phyloP scores from a whole-genome alignment of 2,329 filamentous ascomycete genomes.

The Fusarium nygamai region DNA sequence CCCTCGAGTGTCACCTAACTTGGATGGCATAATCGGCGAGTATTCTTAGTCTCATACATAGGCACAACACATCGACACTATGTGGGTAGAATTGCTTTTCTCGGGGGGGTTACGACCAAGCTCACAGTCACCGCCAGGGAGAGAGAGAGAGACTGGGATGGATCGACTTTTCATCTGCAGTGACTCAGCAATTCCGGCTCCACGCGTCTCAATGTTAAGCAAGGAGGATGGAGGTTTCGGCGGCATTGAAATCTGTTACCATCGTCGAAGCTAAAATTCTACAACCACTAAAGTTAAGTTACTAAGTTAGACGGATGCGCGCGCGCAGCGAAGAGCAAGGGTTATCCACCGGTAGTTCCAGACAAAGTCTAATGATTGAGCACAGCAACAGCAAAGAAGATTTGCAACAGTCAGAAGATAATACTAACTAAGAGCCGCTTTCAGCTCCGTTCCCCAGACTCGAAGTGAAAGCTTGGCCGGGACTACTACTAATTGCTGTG shows the following conservation, averaged over 20 bases:
- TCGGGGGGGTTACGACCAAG: conserved; percentile 29
- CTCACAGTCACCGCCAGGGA: conserved; percentile 21
- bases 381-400: neutral
- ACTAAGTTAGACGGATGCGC: neutral
- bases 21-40: conserved; percentile 2
- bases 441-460: conserved; percentile 36
- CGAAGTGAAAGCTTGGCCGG: conserved; percentile 16
- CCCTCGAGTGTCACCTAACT: conserved; percentile 1
- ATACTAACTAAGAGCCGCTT: conserved; percentile 4
- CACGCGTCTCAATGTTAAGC: neutral
- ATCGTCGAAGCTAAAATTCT: neutral
- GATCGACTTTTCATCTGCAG: neutral
- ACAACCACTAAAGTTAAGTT: neutral
- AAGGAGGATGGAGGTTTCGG: neutral
- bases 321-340: neutral
- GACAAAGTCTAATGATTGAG: neutral
- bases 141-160: conserved; percentile 15
- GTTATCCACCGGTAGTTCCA: neutral
- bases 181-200: conserved; percentile 17
- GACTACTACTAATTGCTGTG: conserved; percentile 8
- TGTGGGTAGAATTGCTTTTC: conserved; percentile 31
- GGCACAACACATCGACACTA: neutral
- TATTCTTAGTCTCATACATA: neutral
- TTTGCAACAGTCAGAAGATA: conserved; percentile 4
- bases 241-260: neutral